These are phyloP conservation scores for Chrysophaeum taylorii DNA, from an alignment of 352 stramenopile species.

Conservation along the genomic window DNA sequence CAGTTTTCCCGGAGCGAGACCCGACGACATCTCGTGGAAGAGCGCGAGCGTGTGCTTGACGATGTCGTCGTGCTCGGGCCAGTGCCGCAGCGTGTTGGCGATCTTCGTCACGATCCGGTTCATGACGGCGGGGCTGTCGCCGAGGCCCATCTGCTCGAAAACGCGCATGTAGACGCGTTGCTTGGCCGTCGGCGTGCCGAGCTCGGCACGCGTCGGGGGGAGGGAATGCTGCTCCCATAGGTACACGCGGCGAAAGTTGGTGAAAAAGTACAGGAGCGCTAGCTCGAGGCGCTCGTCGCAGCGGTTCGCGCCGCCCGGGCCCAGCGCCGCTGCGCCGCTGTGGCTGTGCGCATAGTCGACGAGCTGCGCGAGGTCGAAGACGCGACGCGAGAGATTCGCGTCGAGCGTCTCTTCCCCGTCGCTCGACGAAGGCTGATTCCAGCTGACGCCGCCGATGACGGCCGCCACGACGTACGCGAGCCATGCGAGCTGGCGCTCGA, in stretches of 20 bases:
- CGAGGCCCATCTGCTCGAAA: constrained; percentile 92
- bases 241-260: constrained; percentile 61
- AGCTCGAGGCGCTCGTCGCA: constrained; percentile 83
- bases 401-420: constrained; percentile 89
- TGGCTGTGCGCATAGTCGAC: constrained; percentile 87
- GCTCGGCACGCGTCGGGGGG: too few species aligned
- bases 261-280: constrained; percentile 91
- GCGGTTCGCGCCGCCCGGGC: constrained; percentile 51
- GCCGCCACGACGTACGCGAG: constrained; percentile 88
- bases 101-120: constrained; percentile 98
- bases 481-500: constrained; percentile 93
- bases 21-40: constrained; percentile 90
- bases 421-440: constrained; percentile 67
- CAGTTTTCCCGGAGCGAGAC: constrained; percentile 91
- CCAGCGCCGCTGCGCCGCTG: constrained; percentile 59
- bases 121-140: constrained; percentile 88
- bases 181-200: constrained; percentile 74
- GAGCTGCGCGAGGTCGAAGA: constrained; percentile 86
- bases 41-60: constrained; percentile 87
- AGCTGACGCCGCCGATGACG: constrained; percentile 88
- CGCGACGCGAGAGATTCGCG: constrained; percentile 81
- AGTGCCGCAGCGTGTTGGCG: constrained; percentile 97
- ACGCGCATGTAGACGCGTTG: constrained; percentile 90
- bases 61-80: constrained; percentile 86
- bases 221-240: constrained; percentile 63